phyloP scores from a whole-genome alignment of 352 stramenopile genomes.

The Elongisporangium undulatum region DNA sequence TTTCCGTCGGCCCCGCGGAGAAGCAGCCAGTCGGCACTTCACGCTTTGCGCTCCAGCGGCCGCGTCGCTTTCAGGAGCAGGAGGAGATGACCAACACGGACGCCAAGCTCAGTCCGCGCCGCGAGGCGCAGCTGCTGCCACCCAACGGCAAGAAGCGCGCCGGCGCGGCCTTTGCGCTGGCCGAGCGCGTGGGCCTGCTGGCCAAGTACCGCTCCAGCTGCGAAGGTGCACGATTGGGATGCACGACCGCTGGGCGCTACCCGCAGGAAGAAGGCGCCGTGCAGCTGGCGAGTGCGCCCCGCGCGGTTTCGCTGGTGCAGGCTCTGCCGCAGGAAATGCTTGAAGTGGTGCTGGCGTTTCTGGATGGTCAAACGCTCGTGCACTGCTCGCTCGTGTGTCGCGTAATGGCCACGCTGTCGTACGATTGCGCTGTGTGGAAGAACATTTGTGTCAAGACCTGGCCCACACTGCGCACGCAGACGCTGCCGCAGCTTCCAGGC shows the following conservation, averaged over 20 bases:
- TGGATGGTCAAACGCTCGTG: conserved; percentile 60
- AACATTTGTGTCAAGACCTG: conserved; percentile 54
- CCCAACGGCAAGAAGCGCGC: background rate
- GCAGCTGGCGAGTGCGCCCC: background rate
- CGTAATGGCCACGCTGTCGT: conserved; percentile 37
- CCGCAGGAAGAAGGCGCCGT: background rate
- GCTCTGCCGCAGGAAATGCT: conserved; percentile 53
- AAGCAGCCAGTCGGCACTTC: background rate
- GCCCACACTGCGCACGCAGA: conserved; percentile 48
- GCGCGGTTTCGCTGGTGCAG: conserved; percentile 23
- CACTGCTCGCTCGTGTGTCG: conserved; percentile 38
- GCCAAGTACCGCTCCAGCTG: background rate
- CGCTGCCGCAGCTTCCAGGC: conserved; percentile 63
- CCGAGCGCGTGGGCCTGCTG: background rate
- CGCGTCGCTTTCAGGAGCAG: too few relatives aligned
- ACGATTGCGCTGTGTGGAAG: conserved; percentile 61
- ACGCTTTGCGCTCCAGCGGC: background rate
- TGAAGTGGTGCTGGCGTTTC: conserved; percentile 30
- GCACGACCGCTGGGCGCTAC: background rate
- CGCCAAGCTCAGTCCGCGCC: background rate
- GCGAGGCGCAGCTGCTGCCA: too few relatives aligned
- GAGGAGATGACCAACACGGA: background rate
- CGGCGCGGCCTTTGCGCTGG: background rate
- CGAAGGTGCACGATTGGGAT: background rate
- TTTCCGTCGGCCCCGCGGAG: background rate